These are phyloP conservation scores for Dactylis glomerata DNA, from an alignment of 176 grass and related monocot species.

Conservation along the genomic window DNA sequence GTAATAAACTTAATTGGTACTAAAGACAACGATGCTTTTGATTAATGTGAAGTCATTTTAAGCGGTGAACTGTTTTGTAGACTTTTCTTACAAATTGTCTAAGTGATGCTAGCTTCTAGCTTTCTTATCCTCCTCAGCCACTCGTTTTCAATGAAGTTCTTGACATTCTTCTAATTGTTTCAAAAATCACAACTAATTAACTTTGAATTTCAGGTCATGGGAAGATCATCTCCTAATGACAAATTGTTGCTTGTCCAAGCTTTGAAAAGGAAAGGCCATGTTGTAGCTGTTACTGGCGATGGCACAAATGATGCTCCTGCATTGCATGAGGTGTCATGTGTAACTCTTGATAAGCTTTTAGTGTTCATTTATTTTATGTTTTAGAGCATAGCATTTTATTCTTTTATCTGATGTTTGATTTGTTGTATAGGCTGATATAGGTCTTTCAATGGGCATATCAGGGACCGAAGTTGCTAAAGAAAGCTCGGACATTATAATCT, in stretches of 20 bases:
- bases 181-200: conserved; percentile 37
- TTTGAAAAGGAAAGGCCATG: conserved; percentile 83
- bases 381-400: background rate
- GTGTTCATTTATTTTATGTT: conserved; percentile 22
- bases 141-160: background rate
- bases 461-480: conserved; percentile 99
- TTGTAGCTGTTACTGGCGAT: conserved; percentile 97
- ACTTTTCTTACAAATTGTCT: background rate
- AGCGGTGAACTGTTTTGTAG: background rate
- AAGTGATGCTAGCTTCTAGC: background rate
- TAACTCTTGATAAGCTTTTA: conserved; percentile 13
- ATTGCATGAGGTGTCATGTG: conserved; percentile 72
- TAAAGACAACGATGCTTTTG: background rate
- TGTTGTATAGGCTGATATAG: conserved; percentile 85
- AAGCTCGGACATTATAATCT: conserved; percentile 96
- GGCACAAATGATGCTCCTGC: conserved; percentile 98
- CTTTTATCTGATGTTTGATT: conserved; percentile 29
- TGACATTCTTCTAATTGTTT: background rate
- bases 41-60: background rate
- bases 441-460: conserved; percentile 90
- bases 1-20: background rate
- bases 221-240: conserved; percentile 92
- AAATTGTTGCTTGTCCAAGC: conserved; percentile 95
- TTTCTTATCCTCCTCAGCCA: background rate
- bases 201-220: conserved; percentile 79